phyloP scores from a whole-genome alignment of 345 rosid genomes.

The Acer campestre region DNA sequence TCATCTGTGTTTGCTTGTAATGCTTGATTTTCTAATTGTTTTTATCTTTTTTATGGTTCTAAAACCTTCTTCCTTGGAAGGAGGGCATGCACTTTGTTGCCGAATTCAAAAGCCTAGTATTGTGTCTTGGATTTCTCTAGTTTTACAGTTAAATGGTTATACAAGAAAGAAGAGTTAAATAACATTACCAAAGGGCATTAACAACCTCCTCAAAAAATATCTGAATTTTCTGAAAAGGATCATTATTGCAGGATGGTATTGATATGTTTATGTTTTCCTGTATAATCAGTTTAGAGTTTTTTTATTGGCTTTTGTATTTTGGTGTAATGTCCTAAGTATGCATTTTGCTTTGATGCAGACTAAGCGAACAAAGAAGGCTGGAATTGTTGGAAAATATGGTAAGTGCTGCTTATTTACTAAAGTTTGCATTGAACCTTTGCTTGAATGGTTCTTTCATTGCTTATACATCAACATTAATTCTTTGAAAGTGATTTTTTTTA shows the following conservation, averaged over 20 bases:
- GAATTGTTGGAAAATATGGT: slow-evolving; percentile 68
- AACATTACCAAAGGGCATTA: neutral
- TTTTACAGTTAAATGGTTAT: no score
- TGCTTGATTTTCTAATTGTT: neutral
- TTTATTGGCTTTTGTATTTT: neutral
- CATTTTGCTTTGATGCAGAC: slow-evolving; percentile 38
- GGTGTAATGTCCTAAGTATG: neutral
- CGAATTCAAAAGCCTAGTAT: neutral
- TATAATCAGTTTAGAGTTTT: neutral
- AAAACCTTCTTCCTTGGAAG: neutral
- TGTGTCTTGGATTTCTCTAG: neutral
- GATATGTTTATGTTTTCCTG: no score
- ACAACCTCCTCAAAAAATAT: neutral
- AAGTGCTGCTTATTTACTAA: slow-evolving; percentile 5
- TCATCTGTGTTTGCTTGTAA: neutral
- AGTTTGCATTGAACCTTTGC: neutral
- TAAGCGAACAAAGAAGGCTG: slow-evolving; percentile 73
- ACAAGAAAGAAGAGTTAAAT: neutral
- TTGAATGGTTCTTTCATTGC: neutral
- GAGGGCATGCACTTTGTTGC: neutral
- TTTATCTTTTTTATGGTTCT: neutral
- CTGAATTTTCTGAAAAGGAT: neutral
- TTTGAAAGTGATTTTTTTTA: neutral
- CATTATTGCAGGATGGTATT: neutral
- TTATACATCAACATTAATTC: neutral